Base-by-base conservation (phyloP, 345 rosid genomes). In the Salix koriyanagi region DNA sequence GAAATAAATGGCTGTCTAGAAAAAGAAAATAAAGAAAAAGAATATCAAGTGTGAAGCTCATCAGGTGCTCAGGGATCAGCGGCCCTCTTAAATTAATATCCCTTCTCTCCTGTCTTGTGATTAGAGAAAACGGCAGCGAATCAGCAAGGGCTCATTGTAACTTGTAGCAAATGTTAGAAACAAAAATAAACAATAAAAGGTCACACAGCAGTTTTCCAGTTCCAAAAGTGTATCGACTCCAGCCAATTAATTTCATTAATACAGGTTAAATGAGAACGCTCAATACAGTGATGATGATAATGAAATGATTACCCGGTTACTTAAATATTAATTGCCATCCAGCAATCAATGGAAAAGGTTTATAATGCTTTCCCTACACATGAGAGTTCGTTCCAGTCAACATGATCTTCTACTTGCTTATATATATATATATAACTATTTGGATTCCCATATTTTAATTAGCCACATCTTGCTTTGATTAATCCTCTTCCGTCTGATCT, bases 251-350 rank as follows among this genome's bases (percentile, higher is more conserved):
- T 62, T 42, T 44, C 15, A n/a, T 25, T 16, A 44, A 56, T 34
- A 46, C 36, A 19, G 76, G n/a, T 62, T 42, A 62, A 73, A 62
- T 23, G 44, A 62, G 60, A 62, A 44, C 28, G 65, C 42, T 14
- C 42, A 15, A 14, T 25, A 12, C 13, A 12, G 54, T 46, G 73
- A 50, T 41, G 68, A 73, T 74, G 76, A 74, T 74, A 10, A 64
- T 62, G 76, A 41, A 44, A 74, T 74, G 76, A 74, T 74, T 64
- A 28, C 58, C 30, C 60, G 64, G 28, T 64, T 73, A 73, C 60
- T 54, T 54, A 54, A 41, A 61, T 23, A 58, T 36, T 65, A 58
- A 58, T 72, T 58, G 66, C 15, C 30, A 58, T 56, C 39, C 37
- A 25, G 61, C 30, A 37, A 61, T 60, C 75, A 14, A 60, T 7